Evolutionary conservation across 768 basidiomycete genomes (phyloP).

Genomic region (Kwoniella dendrophila): DNA sequence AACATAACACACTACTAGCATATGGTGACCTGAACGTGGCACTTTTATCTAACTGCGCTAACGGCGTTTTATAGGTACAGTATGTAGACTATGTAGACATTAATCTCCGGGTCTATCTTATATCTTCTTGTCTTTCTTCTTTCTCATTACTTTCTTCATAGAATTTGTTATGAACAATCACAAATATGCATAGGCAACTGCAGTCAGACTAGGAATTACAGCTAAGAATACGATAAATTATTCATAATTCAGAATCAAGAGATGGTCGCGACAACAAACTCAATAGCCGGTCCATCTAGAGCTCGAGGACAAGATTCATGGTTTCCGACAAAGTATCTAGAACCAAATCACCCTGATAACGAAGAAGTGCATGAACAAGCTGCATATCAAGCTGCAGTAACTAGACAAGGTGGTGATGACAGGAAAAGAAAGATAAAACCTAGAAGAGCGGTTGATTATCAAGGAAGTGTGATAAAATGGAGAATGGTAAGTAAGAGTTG

Average conservation of each 20-base stretch:
- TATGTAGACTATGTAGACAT: background rate
- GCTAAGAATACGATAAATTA: background rate
- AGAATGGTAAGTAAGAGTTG: constrained; percentile 64
- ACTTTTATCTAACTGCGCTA: constrained; percentile 1
- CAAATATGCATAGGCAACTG: background rate
- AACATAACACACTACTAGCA: no score
- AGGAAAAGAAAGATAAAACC: constrained; percentile 84
- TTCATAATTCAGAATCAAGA: background rate
- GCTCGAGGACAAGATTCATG: constrained; percentile 59
- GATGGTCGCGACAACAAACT: constrained; percentile 3
- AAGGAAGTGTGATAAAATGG: constrained; percentile 85
- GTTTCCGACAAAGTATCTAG: constrained; percentile 71
- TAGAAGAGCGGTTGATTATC: constrained; percentile 90
- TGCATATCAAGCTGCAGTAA: constrained; percentile 75
- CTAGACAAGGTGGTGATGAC: constrained; percentile 60
- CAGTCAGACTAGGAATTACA: background rate
- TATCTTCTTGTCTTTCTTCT: background rate
- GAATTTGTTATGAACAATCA: background rate
- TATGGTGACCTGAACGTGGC: constrained; percentile 8
- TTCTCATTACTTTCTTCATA: background rate
- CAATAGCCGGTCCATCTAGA: constrained; percentile 38
- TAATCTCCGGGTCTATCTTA: no score
- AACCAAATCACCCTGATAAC: constrained; percentile 68
- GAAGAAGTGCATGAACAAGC: constrained; percentile 75
- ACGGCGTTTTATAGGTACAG: no score